Percentiles rank a stretch among this genome's conserved stretches.
phyloP scores from a whole-genome alignment of 1,139 yeast genomes.

The Diutina ranongensis region DNA sequence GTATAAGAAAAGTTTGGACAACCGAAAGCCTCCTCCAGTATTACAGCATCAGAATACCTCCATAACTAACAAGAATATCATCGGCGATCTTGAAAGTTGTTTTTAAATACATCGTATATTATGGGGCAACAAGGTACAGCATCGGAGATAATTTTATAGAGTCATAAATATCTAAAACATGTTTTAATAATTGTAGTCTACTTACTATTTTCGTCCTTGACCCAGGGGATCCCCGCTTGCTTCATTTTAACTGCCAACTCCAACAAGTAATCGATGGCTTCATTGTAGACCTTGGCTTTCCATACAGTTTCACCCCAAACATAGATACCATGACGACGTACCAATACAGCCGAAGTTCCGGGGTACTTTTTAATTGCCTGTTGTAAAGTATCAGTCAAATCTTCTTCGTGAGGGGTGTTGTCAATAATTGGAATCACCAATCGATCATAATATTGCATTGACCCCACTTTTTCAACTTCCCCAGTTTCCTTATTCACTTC shows the following conservation, averaged over 20 bases:
- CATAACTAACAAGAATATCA: not conserved
- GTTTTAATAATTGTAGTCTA: not conserved
- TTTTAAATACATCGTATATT: too few species aligned
- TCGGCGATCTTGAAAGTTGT: too few species aligned
- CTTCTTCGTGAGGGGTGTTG: constrained; percentile 82
- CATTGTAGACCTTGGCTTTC: constrained; percentile 89
- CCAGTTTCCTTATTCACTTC: constrained; percentile 19
- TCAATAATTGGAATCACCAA: constrained; percentile 82
- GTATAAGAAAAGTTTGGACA: too few species aligned
- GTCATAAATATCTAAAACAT: too few species aligned
- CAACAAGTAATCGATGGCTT: constrained; percentile 81
- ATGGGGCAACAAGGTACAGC: too few species aligned
- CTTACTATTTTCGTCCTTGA: constrained; percentile 7
- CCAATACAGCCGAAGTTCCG: constrained; percentile 73
- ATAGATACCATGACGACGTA: constrained; percentile 86
- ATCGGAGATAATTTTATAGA: too few species aligned
- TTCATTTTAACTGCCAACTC: constrained; percentile 81
- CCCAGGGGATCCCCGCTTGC: constrained; percentile 42
- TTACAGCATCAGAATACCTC: too few species aligned
- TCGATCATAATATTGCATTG: constrained; percentile 62
- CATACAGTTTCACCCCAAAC: constrained; percentile 93
- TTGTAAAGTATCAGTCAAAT: constrained; percentile 57
- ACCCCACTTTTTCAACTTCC: constrained; percentile 50
- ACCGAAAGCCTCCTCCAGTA: too few species aligned
- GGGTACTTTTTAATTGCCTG: constrained; percentile 61